These are phyloP conservation scores for Pseudocercospora vitis DNA, from an alignment of 2,329 filamentous ascomycete genomes.

Conservation along the genomic window DNA sequence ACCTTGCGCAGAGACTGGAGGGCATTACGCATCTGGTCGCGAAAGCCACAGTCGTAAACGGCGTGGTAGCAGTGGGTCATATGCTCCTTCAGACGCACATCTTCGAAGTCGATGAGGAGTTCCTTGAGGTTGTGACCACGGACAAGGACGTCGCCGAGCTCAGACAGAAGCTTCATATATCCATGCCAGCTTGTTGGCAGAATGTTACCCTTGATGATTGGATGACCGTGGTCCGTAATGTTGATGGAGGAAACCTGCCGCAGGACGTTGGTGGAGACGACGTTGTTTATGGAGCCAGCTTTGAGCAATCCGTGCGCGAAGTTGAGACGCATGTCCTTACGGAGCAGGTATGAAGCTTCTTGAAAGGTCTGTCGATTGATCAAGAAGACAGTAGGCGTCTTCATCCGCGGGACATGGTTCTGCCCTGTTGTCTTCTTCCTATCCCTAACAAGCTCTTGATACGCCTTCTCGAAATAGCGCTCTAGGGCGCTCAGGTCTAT, in stretches of 20 bases:
- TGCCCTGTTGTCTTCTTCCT: slow-evolving; percentile 5
- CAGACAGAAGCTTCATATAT: slow-evolving; percentile 29
- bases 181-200: slow-evolving; percentile 30
- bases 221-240: slow-evolving; percentile 77
- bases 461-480: slow-evolving; percentile 25
- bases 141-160: slow-evolving; percentile 29
- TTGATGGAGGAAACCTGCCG: slow-evolving; percentile 53
- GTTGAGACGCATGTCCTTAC: slow-evolving; percentile 27
- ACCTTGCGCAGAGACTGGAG: slow-evolving; percentile 20
- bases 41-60: slow-evolving; percentile 31
- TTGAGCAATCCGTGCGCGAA: slow-evolving; percentile 35
- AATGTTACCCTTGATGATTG: slow-evolving; percentile 59
- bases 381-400: slow-evolving; percentile 37
- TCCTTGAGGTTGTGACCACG: slow-evolving; percentile 33
- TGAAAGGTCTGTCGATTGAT: slow-evolving; percentile 38
- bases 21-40: slow-evolving; percentile 27
- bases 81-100: slow-evolving; percentile 28
- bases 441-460: slow-evolving; percentile 5
- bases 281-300: slow-evolving; percentile 14
- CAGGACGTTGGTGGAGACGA: slow-evolving; percentile 28
- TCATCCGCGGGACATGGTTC: slow-evolving; percentile 13
- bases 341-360: slow-evolving; percentile 35
- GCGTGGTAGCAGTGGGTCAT: slow-evolving; percentile 29
- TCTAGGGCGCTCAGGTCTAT: slow-evolving; percentile 26
- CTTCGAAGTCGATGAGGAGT: slow-evolving; percentile 31